phyloP scores from a whole-genome alignment of 192 early-diverging fungal genomes.

The Fimicolochytrium jonesii region DNA sequence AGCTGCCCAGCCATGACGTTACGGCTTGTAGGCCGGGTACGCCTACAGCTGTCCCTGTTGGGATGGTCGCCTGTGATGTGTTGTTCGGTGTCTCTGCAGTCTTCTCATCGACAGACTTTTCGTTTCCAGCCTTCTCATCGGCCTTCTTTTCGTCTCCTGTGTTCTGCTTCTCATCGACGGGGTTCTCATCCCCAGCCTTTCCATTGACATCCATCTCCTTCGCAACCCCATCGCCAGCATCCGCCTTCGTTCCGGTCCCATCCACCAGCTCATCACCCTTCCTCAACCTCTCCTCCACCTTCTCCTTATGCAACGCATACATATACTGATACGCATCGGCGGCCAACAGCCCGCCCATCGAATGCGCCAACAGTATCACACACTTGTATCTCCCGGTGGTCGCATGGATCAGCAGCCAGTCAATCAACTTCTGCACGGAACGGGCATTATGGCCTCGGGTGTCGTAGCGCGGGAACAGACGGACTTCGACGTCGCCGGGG shows the following conservation, averaged over 20 bases:
- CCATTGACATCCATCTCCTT: too few relatives aligned
- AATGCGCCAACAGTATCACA: conserved; percentile 45
- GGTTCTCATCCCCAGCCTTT: too few relatives aligned
- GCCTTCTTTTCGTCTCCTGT: too few relatives aligned
- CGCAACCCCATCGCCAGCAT: too few relatives aligned
- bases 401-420: conserved; percentile 34
- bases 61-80: conserved; percentile 3
- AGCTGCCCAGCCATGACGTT: neutral
- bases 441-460: conserved; percentile 34
- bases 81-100: neutral
- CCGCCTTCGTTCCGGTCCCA: too few relatives aligned
- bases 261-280: neutral
- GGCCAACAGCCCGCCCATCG: conserved; percentile 48
- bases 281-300: conserved; percentile 3
- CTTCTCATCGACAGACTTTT: neutral
- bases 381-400: conserved; percentile 24
- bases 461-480: conserved; percentile 33
- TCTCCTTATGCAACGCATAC: conserved; percentile 23
- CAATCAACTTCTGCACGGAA: conserved; percentile 18
- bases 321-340: conserved; percentile 36
- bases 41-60: too few relatives aligned
- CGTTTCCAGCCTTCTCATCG: too few relatives aligned
- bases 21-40: neutral
- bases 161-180: too few relatives aligned
- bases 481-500: conserved; percentile 13